Evolutionary conservation across 129 eudicot species (phyloP), one percentile per base, ranked within the genome.

Genomic region (Calendula officinalis): DNA sequence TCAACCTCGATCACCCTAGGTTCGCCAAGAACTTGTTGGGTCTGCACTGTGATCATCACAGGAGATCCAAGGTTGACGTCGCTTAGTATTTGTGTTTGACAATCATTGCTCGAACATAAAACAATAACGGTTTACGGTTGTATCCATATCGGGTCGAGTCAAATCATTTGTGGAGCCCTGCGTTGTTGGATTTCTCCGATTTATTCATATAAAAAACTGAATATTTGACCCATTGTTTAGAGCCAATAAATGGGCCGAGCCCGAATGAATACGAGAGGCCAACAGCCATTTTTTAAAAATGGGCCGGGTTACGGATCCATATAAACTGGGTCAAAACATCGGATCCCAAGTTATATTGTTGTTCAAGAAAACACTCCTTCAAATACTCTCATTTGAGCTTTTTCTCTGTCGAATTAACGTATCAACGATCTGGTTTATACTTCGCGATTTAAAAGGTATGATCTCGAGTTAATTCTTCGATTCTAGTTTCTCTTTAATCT

Each of bases 321-420:
- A 22, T 3, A 36, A 58, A 45, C 47, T 41, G 68, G 75, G 68
- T 70, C 69, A 51, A 56, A 52, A 5, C 16, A 7, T 22, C 57
- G 60, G 71, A 73, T 54, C 60, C 56, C 42, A 45, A 56, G 60
- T 37, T 73, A 43, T 55, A 72, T 57, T 56, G 72, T 43, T 73
- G 66, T 47, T 64, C 77, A 73, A 73, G 77, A 73, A 73, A 73
- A 40, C 77, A 56, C 10, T 36, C 37, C 60, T 62, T 62, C 37
- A 62, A 52, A 71, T 33, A 49, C 69, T 11, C 6, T 40, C 30
- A 22, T 35, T 42, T 41, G 33, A 42, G 34, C 40, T 49, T 59
- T 49, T 17, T 15, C 42, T 61, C 44, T 52, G 52, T 9, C 55
- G n/a, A 64, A 54, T 63, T 52, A 64, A 64, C 40, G 16, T 43